Evolutionary conservation across 148 eudicot genomes (phyloP).

Genomic region (Drosera capensis): DNA sequence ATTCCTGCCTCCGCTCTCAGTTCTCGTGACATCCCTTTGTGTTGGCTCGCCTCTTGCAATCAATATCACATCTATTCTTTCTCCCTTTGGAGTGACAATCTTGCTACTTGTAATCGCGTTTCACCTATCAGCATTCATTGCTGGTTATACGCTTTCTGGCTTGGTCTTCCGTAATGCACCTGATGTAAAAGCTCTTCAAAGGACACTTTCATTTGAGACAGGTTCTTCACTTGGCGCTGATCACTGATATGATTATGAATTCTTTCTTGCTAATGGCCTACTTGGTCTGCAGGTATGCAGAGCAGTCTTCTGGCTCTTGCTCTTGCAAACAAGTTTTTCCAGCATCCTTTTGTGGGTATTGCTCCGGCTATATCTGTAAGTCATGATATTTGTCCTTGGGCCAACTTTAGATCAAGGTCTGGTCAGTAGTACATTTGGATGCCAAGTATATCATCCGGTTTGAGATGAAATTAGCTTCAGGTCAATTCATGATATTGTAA

Average conservation of each 20-base stretch:
- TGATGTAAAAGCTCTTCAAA: constrained; percentile 80
- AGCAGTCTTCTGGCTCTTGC: constrained; percentile 94
- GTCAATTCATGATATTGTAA: too few species aligned
- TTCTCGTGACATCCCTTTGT: constrained; percentile 82
- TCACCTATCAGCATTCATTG: constrained; percentile 69
- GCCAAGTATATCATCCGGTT: too few species aligned
- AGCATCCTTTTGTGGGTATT: constrained; percentile 77
- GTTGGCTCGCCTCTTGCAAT: constrained; percentile 96
- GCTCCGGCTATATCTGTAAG: constrained; percentile 96
- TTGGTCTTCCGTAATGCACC: constrained; percentile 35
- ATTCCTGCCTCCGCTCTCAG: constrained; percentile 74
- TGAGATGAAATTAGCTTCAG: too few species aligned
- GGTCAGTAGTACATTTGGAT: not conserved
- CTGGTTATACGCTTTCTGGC: constrained; percentile 62
- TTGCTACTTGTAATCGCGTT: constrained; percentile 54
- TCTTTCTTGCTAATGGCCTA: not conserved
- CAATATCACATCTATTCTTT: constrained; percentile 66
- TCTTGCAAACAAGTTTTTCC: constrained; percentile 73
- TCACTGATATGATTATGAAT: too few species aligned
- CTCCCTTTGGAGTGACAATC: constrained; percentile 69
- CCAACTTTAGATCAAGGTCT: not conserved
- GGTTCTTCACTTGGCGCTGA: constrained; percentile 18
- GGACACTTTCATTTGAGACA: constrained; percentile 89
- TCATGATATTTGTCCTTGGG: constrained; percentile 1
- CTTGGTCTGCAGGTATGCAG: constrained; percentile 56